Evolutionary conservation across 2,329 filamentous ascomycete genomes (phyloP).

Genomic region (Botrytis sinoallii): DNA sequence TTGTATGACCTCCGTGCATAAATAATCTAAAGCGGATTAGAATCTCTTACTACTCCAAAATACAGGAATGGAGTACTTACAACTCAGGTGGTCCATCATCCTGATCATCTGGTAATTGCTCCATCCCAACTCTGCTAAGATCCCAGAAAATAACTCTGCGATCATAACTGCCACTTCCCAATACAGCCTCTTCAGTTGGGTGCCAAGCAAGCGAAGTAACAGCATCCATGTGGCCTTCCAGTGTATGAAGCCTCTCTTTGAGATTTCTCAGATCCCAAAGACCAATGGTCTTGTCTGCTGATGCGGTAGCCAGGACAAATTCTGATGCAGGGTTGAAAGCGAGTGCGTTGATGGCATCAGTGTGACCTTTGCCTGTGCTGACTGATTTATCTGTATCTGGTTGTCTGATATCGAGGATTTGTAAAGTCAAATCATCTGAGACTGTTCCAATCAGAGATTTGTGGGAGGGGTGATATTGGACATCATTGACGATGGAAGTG

Average conservation of each 20-base stretch:
- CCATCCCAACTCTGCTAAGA: slow-evolving; percentile 83
- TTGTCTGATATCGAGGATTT: slow-evolving; percentile 84
- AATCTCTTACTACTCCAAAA: neutral
- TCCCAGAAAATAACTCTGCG: slow-evolving; percentile 96
- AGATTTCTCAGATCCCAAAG: slow-evolving; percentile 94
- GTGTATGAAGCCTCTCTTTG: slow-evolving; percentile 82
- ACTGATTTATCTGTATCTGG: slow-evolving; percentile 63
- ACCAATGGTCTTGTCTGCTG: slow-evolving; percentile 90
- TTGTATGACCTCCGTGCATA: slow-evolving; percentile 98
- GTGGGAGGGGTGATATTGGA: slow-evolving; percentile 89
- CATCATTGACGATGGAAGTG: slow-evolving; percentile 89
- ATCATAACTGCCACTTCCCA: slow-evolving; percentile 91
- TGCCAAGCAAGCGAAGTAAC: slow-evolving; percentile 96
- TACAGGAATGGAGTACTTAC: slow-evolving; percentile 51
- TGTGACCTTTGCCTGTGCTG: slow-evolving; percentile 71
- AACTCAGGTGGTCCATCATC: slow-evolving; percentile 94
- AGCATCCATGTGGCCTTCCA: slow-evolving; percentile 83
- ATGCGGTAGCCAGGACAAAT: slow-evolving; percentile 85
- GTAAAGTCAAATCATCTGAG: slow-evolving; percentile 90
- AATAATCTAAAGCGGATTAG: slow-evolving; percentile 61
- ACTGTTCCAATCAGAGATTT: slow-evolving; percentile 85
- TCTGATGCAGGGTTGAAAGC: slow-evolving; percentile 94
- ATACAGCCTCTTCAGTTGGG: slow-evolving; percentile 80
- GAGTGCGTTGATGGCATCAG: slow-evolving; percentile 92
- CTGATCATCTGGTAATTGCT: slow-evolving; percentile 90